Percentiles rank a stretch among this genome's conserved stretches.
These are phyloP conservation scores for Penicillium sp. DNA, from an alignment of 2,329 filamentous ascomycete species.

Conservation along the genomic window DNA sequence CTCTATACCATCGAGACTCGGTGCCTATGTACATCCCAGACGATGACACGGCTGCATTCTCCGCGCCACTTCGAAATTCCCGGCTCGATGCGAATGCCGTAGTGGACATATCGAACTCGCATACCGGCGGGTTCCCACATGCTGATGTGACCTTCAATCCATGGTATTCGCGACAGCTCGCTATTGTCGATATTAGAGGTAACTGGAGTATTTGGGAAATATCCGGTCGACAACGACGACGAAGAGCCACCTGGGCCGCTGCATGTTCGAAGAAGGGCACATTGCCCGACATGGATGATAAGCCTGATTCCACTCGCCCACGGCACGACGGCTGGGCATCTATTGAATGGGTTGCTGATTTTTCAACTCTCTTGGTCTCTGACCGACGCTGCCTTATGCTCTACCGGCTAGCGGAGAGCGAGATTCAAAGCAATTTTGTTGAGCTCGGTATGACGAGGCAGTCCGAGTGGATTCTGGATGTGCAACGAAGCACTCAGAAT, in stretches of 20 bases:
- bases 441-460: constrained; percentile 44
- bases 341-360: constrained; percentile 49
- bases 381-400: constrained; percentile 53
- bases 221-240: constrained; percentile 39
- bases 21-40: constrained; percentile 31
- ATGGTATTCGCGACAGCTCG: constrained; percentile 63
- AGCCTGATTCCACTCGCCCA: constrained; percentile 13
- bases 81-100: constrained; percentile 56
- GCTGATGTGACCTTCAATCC: constrained; percentile 66
- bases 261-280: constrained; percentile 39
- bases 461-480: constrained; percentile 62
- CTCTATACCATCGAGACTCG: constrained; percentile 42
- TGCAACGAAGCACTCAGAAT: constrained; percentile 52
- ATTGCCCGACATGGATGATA: constrained; percentile 35
- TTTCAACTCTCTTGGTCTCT: constrained; percentile 57
- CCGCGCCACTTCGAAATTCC: constrained; percentile 41
- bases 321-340: constrained; percentile 53
- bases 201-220: constrained; percentile 61
- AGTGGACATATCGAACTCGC: constrained; percentile 48
- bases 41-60: constrained; percentile 19
- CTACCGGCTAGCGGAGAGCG: constrained; percentile 40
- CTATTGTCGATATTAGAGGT: constrained; percentile 59
- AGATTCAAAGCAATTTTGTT: constrained; percentile 38
- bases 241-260: constrained; percentile 38
- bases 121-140: constrained; percentile 57